These are phyloP conservation scores for Phialophora verrucosa DNA, from an alignment of 2,329 filamentous ascomycete genomes.

Conservation along the genomic window DNA sequence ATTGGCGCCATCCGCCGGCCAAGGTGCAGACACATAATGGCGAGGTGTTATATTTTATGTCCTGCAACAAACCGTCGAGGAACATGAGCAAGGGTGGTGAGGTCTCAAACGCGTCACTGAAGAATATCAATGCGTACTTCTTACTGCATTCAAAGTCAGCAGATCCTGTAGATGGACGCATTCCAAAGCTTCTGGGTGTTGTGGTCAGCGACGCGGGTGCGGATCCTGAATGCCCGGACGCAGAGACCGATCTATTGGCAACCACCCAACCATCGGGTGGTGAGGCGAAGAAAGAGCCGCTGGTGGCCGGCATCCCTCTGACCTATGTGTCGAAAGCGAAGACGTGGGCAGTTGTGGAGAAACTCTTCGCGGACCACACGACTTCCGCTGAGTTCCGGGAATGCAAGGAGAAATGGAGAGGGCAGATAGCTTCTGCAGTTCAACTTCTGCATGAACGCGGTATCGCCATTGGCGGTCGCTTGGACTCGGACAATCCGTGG, in stretches of 20 bases:
- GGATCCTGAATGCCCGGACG: not conserved
- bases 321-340: conserved; percentile 19
- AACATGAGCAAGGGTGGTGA: conserved; percentile 8
- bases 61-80: conserved; percentile 9
- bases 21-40: conserved; percentile 12
- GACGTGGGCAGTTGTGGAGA: conserved; percentile 3
- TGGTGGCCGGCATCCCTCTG: conserved; percentile 18
- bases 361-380: not conserved
- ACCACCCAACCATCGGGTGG: not conserved
- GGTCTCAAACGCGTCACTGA: conserved; percentile 16
- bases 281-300: not conserved
- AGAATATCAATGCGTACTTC: conserved; percentile 19
- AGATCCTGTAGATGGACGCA: conserved; percentile 1
- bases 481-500: not conserved
- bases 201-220: conserved; percentile 16
- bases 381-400: not conserved
- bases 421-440: conserved; percentile 10
- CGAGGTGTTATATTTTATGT: conserved; percentile 5
- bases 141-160: conserved; percentile 2
- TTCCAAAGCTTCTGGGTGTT: conserved; percentile 20
- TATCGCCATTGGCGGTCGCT: conserved; percentile 15
- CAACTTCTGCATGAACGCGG: conserved; percentile 13
- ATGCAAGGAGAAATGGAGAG: conserved; percentile 19
- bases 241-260: not conserved
- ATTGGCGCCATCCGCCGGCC: conserved; percentile 19